Evolutionary conservation across 805 yeast species (phyloP).

Genomic region (Candida boidinii): DNA sequence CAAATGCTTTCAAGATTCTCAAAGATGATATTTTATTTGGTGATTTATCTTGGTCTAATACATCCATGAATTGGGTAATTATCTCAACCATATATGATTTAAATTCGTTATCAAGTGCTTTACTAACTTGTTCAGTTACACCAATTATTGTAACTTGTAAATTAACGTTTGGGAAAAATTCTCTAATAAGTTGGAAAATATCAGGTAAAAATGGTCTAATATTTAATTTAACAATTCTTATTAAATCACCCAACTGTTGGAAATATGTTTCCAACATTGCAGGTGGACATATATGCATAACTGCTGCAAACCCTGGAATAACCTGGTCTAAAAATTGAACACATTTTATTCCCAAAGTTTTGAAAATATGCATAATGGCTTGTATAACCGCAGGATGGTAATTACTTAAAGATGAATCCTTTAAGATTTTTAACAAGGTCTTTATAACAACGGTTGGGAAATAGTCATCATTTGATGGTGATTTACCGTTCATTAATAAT

Average conservation of each 20-base stretch:
- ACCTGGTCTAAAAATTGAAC: conserved; percentile 84
- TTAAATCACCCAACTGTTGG: conserved; percentile 75
- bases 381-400: conserved; percentile 93
- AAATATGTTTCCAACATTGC: conserved; percentile 81
- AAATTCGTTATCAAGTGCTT: conserved; percentile 87
- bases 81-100: conserved; percentile 74
- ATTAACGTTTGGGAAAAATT: conserved; percentile 54
- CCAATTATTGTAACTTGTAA: conserved; percentile 74
- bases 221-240: conserved; percentile 80
- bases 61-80: conserved; percentile 65
- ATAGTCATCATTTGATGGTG: conserved; percentile 88
- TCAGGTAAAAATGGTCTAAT: conserved; percentile 75
- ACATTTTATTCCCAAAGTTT: conserved; percentile 80
- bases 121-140: conserved; percentile 75
- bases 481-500: conserved; percentile 84
- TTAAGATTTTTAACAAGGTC: conserved; percentile 72
- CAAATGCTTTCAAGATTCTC: conserved; percentile 74
- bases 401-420: conserved; percentile 74
- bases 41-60: conserved; percentile 66
- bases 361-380: conserved; percentile 86
- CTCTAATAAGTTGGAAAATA: conserved; percentile 66
- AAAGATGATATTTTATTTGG: conserved; percentile 52
- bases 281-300: conserved; percentile 75
- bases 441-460: conserved; percentile 92
- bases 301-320: conserved; percentile 78